Evolutionary conservation across 2,329 filamentous ascomycete genomes (phyloP).

Genomic region (Didymosphaeria variabile): DNA sequence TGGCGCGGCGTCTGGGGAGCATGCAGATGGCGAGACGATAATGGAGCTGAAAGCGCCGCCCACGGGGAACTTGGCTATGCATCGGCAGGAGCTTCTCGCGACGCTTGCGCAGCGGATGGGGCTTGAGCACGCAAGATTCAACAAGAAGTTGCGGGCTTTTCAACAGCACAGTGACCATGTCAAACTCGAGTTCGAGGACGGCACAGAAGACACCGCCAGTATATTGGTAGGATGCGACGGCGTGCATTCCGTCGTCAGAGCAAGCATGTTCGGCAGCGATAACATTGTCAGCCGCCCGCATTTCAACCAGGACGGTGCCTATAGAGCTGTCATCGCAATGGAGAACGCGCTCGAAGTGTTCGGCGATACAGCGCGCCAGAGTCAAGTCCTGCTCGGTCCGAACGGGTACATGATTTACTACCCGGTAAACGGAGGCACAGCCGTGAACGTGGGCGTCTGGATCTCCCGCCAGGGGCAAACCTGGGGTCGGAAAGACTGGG

Average conservation of each 20-base stretch:
- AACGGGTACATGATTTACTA: neutral
- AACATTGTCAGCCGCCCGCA: neutral
- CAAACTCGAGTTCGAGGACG: neutral
- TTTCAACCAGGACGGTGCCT: neutral
- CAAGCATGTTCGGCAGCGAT: neutral
- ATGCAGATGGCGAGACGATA: neutral
- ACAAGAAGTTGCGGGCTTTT: neutral
- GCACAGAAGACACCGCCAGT: neutral
- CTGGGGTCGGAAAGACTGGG: neutral
- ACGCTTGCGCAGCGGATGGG: neutral
- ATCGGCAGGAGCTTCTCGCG: neutral
- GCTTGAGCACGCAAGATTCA: neutral
- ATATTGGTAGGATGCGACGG: neutral
- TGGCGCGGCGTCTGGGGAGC: too few species aligned
- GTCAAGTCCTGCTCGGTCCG: neutral
- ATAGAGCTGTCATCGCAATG: neutral
- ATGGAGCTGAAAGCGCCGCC: neutral
- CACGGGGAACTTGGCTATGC: neutral
- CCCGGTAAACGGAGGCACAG: neutral
- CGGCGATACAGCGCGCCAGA: neutral
- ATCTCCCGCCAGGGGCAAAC: neutral
- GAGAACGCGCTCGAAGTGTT: neutral
- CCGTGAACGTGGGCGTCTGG: neutral
- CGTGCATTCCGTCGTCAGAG: neutral
- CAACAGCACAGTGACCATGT: neutral